phyloP scores from a whole-genome alignment of 768 basidiomycete species.

The Gloeostereum incarnatum region DNA sequence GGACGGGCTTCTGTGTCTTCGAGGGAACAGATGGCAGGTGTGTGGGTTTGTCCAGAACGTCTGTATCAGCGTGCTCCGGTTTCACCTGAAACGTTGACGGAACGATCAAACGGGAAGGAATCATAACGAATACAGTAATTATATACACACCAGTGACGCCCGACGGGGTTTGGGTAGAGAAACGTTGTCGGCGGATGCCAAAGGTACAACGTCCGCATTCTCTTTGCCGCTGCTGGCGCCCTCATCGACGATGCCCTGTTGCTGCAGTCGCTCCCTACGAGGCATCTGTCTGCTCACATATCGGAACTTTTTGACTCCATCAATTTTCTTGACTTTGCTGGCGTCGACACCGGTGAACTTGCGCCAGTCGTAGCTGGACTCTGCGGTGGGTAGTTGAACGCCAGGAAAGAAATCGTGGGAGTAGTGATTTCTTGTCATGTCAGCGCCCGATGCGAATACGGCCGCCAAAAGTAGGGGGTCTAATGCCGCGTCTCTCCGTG shows the following conservation, averaged over 20 bases:
- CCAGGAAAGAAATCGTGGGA: conserved; percentile 72
- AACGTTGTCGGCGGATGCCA: conserved; percentile 27
- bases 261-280: conserved; percentile 45
- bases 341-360: conserved; percentile 40
- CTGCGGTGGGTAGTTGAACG: conserved; percentile 38
- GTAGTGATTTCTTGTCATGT: conserved; percentile 81
- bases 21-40: no score
- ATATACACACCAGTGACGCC: conserved; percentile 23
- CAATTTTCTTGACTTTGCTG: conserved; percentile 18
- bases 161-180: conserved; percentile 28
- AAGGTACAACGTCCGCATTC: conserved; percentile 43
- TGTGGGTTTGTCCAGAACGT: no score
- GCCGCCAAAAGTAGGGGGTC: conserved; percentile 77
- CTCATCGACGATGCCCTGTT: conserved; percentile 11
- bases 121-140: no score
- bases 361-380: conserved; percentile 50
- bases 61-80: no score
- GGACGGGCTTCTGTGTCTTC: no score
- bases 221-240: conserved; percentile 25
- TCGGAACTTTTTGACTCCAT: conserved; percentile 37
- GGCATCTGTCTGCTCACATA: conserved; percentile 76
- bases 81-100: no score
- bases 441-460: conserved; percentile 63
- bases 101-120: no score
- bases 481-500: conserved; percentile 61